Evolutionary conservation across 306 rosid genomes (phyloP).

Genomic region (Trifolium dubium): DNA sequence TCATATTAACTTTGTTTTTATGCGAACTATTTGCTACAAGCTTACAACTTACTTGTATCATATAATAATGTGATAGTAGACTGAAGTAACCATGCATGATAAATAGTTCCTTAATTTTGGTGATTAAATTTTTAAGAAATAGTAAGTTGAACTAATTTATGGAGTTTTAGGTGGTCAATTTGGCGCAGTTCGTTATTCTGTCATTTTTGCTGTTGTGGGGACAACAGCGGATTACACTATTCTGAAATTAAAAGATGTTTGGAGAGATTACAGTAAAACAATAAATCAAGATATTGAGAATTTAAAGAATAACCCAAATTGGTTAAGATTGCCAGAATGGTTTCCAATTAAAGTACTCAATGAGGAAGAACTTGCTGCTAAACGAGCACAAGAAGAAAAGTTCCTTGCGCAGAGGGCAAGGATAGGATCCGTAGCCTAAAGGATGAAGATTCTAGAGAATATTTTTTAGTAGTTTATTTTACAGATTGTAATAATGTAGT

Average conservation of each 20-base stretch:
- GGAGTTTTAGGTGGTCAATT: slow-evolving; percentile 70
- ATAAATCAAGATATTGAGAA: slow-evolving; percentile 41
- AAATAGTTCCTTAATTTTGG: not conserved
- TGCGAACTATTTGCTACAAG: slow-evolving; percentile 29
- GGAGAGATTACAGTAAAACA: slow-evolving; percentile 55
- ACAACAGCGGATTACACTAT: slow-evolving; percentile 64
- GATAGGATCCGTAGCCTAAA: slow-evolving; percentile 59
- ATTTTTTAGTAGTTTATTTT: too few relatives aligned
- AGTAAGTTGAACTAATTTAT: slow-evolving; percentile 21
- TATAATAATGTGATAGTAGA: slow-evolving; percentile 14
- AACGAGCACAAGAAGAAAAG: slow-evolving; percentile 71
- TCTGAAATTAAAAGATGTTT: slow-evolving; percentile 50
- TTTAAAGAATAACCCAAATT: slow-evolving; percentile 49
- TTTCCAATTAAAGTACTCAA: slow-evolving; percentile 80
- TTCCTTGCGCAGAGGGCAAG: slow-evolving; percentile 64
- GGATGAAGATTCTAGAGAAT: slow-evolving; percentile 64
- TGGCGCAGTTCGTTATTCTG: slow-evolving; percentile 77
- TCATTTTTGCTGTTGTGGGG: slow-evolving; percentile 71
- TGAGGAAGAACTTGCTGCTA: slow-evolving; percentile 82
- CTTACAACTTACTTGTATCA: not conserved
- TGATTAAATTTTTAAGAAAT: not conserved
- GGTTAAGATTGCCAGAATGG: slow-evolving; percentile 88
- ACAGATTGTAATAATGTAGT: too few relatives aligned
- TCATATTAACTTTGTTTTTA: not conserved
- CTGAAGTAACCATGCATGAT: not conserved